These are phyloP conservation scores for Dittrichia graveolens DNA, from an alignment of 129 eudicot species.

Conservation along the genomic window DNA sequence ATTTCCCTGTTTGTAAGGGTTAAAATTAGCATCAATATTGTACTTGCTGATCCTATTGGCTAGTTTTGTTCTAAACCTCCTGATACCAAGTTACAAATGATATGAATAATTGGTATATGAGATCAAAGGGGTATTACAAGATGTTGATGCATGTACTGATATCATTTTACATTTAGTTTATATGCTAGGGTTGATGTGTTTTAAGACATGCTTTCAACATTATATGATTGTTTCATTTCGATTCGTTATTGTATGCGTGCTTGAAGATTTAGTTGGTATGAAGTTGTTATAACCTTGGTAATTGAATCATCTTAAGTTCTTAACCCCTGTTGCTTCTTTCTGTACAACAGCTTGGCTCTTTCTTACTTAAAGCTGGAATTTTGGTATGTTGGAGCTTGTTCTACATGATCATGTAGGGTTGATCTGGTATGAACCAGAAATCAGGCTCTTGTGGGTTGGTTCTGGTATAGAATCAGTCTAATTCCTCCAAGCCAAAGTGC, in stretches of 20 bases:
- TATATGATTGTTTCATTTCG: neutral
- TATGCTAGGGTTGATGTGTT: constrained; percentile 13
- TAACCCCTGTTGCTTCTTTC: neutral
- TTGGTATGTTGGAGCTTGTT: no score
- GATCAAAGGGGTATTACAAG: constrained; percentile 8
- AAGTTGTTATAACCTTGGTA: neutral
- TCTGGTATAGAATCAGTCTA: no score
- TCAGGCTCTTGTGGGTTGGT: no score
- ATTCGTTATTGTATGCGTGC: no score
- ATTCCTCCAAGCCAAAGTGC: no score
- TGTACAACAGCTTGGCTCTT: neutral
- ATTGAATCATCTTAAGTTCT: neutral
- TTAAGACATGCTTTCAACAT: neutral
- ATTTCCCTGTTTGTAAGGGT: constrained; percentile 33
- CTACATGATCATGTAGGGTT: no score
- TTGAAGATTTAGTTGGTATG: no score
- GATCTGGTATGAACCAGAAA: no score
- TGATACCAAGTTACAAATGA: constrained; percentile 29
- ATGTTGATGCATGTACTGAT: constrained; percentile 10
- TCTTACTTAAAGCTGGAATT: no score
- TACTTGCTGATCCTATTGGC: constrained; percentile 25
- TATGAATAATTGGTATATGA: constrained; percentile 36
- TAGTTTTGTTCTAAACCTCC: constrained; percentile 30
- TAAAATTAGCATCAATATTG: constrained; percentile 29
- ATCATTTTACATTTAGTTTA: neutral